These are phyloP conservation scores for Xylaria scruposa DNA, from an alignment of 495 filamentous ascomycete genomes.

Conservation along the genomic window DNA sequence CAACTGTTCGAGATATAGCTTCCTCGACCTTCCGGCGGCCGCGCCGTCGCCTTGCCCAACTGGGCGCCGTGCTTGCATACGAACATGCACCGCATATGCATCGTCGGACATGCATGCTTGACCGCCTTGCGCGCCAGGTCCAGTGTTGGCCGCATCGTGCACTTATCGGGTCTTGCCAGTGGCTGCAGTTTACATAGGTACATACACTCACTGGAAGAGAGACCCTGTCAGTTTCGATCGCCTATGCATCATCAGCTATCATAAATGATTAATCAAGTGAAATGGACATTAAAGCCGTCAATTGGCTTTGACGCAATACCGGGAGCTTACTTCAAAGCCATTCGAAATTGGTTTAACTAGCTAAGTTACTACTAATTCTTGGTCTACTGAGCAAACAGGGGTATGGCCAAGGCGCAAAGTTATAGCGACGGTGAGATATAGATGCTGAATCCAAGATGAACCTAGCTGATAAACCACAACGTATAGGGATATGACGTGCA, in stretches of 20 bases:
- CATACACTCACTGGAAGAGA: not conserved
- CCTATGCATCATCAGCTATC: not conserved
- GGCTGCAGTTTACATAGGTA: not conserved
- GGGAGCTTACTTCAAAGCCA: not conserved
- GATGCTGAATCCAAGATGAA: slow-evolving; percentile 3
- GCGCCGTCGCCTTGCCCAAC: slow-evolving; percentile 20
- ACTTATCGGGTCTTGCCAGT: slow-evolving; percentile 5
- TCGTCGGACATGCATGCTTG: slow-evolving; percentile 23
- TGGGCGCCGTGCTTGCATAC: slow-evolving; percentile 18
- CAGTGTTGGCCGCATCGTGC: not conserved
- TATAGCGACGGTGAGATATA: slow-evolving; percentile 13
- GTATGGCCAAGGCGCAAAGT: not conserved
- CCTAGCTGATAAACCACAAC: slow-evolving; percentile 15
- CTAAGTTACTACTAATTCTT: not conserved
- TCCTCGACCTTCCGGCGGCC: not conserved
- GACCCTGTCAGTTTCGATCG: not conserved
- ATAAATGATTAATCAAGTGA: slow-evolving; percentile 2
- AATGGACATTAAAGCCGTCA: not conserved
- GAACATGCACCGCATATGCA: slow-evolving; percentile 18
- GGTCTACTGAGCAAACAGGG: not conserved
- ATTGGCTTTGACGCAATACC: not conserved
- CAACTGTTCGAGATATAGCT: not conserved
- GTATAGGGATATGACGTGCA: slow-evolving; percentile 24
- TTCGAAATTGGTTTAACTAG: not conserved
- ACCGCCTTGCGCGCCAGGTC: slow-evolving; percentile 19